Evolutionary conservation across 805 yeast species (phyloP), one percentile per base, ranked within the genome.

Genomic region (Suhomyces sp.): DNA sequence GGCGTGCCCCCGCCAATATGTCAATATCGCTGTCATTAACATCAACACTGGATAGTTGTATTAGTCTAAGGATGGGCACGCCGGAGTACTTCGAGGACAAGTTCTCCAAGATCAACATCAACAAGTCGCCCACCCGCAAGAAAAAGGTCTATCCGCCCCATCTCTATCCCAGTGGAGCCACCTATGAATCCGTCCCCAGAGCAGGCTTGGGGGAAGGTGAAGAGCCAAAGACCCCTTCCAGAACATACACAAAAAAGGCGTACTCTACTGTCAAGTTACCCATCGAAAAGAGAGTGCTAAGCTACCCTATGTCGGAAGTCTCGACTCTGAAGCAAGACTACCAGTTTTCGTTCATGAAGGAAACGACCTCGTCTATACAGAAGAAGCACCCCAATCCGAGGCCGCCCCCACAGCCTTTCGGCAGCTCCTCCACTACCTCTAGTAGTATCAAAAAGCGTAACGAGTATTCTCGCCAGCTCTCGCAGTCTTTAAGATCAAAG

Each of bases 271-370:
- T 53, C 29, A 59, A 56, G 44, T 31, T 46, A 15, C 53, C 57
- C 5, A 13, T 36, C 5, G 62, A 58, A 22, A 55, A 50, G 15
- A 23, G 67, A 48, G 53, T 55, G 29, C 36, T 56, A 17, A 59
- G 62, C 44, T 60, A 57, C 27, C 66, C 66, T 4, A 46, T 60
- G 53, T 51, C 63, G 3, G 66, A 62, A n/a, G 57, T 54, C 6
- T 46, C 60, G 7, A 19, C 42, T 6, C 50, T 53, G 53, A 46
- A 67, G 48, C 53, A 55, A 47, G 60, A 59, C n/a, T 58, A 55
- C 48, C 64, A 59, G 44, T 65, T 68, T 47, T 72, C 78, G 6
- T 74, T 74, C 54, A 74, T 74, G 79, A 62, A 64, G 41, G 76
- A 70, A 8, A 74, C 78, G 0, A 57, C 76, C 10, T 70, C 77